Evolutionary conservation across 2,329 filamentous ascomycete species (phyloP).

Genomic region (Zopfia rhizophila): DNA sequence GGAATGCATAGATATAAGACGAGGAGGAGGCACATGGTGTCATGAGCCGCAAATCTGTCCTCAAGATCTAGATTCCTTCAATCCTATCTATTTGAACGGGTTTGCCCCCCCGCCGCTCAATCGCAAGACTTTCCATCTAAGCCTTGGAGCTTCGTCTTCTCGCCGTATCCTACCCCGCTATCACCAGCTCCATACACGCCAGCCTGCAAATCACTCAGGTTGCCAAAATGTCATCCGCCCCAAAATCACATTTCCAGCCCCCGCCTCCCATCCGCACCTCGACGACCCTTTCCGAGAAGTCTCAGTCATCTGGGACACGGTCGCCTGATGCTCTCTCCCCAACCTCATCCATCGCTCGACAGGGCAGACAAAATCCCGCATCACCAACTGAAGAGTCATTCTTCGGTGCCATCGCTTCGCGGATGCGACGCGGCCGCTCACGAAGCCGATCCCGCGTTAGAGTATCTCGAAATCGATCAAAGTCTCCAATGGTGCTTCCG

Average conservation of each 20-base stretch:
- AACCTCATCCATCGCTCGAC: conserved; percentile 24
- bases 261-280: conserved; percentile 43
- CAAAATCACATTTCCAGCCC: conserved; percentile 35
- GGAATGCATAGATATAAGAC: conserved; percentile 23
- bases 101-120: conserved; percentile 6
- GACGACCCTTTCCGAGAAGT: conserved; percentile 40
- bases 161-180: conserved; percentile 7
- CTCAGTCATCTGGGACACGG: conserved; percentile 34
- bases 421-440: conserved; percentile 46
- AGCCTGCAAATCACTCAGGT: conserved; percentile 7
- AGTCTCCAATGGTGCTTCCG: conserved; percentile 44
- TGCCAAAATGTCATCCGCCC: conserved; percentile 36
- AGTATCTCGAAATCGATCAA: conserved; percentile 37
- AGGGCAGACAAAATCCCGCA: conserved; percentile 17
- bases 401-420: conserved; percentile 48
- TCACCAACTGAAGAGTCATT: conserved; percentile 46
- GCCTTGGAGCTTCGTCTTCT: conserved; percentile 17
- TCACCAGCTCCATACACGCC: conserved; percentile 1
- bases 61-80: conserved; percentile 14
- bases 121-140: conserved; percentile 8
- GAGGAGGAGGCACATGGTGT: conserved; percentile 22
- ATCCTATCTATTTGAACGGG: conserved; percentile 26
- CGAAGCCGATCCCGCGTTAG: conserved; percentile 42
- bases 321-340: conserved; percentile 37
- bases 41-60: conserved; percentile 40